Evolutionary conservation across 169 alveolate genomes (phyloP).

Genomic region (Cryptosporidium sp.): DNA sequence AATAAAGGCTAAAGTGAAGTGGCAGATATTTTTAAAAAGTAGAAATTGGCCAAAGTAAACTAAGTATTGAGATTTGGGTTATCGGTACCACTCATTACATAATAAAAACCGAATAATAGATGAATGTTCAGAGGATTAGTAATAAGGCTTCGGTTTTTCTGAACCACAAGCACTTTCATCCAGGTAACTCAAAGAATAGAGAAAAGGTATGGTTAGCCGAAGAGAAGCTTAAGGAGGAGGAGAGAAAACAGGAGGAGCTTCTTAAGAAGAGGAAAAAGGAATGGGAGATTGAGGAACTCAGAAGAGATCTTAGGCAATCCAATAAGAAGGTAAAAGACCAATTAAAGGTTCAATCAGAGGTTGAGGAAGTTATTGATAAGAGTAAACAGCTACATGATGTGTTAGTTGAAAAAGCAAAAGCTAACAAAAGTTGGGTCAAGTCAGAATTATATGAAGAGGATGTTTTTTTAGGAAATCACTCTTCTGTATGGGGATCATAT

Average conservation of each 20-base stretch:
- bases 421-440: neutral
- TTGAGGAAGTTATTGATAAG: neutral
- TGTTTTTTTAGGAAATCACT: constrained; percentile 83
- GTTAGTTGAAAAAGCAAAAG: neutral
- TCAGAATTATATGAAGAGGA: constrained; percentile 83
- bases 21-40: neutral
- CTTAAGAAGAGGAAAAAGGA: constrained; percentile 95
- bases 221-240: constrained; percentile 91
- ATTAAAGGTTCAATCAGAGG: neutral
- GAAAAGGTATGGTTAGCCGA: constrained; percentile 97
- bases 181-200: constrained; percentile 87
- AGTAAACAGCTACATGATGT: constrained; percentile 19
- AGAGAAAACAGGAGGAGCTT: constrained; percentile 90
- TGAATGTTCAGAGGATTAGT: constrained; percentile 84
- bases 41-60: neutral
- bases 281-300: constrained; percentile 90
- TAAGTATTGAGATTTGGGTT: neutral
- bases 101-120: neutral
- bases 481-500: constrained; percentile 89
- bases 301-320: constrained; percentile 85
- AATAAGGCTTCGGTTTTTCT: constrained; percentile 91
- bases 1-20: neutral
- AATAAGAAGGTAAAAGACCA: constrained; percentile 64
- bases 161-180: constrained; percentile 94
- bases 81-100: neutral